Evolutionary conservation across 2,329 filamentous ascomycete genomes (phyloP).

Genomic region (Ascocoryne sarcoides): DNA sequence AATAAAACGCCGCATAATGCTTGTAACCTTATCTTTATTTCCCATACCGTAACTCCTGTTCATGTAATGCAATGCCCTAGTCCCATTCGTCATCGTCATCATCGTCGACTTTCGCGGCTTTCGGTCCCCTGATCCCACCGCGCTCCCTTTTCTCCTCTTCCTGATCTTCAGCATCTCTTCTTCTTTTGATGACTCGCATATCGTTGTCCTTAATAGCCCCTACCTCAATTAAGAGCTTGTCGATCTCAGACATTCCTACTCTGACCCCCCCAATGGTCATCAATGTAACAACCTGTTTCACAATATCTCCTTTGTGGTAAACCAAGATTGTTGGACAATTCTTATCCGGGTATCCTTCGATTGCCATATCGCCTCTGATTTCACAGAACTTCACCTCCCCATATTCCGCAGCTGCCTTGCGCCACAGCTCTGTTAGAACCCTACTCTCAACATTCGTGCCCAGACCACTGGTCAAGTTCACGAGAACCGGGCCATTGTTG

Average conservation of each 20-base stretch:
- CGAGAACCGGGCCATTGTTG: slow-evolving; percentile 57
- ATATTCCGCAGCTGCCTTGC: slow-evolving; percentile 72
- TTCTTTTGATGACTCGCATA: slow-evolving; percentile 49
- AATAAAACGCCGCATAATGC: too few species aligned
- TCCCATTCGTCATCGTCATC: slow-evolving; percentile 46
- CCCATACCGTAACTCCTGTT: slow-evolving; percentile 13
- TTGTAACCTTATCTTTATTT: too few species aligned
- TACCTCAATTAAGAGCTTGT: slow-evolving; percentile 71
- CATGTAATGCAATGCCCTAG: slow-evolving; percentile 27
- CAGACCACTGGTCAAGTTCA: slow-evolving; percentile 71
- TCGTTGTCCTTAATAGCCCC: slow-evolving; percentile 75
- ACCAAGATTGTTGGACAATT: slow-evolving; percentile 93
- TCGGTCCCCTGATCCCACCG: slow-evolving; percentile 23
- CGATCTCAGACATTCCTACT: slow-evolving; percentile 65
- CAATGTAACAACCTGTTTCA: slow-evolving; percentile 85
- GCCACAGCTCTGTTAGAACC: slow-evolving; percentile 77
- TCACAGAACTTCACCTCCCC: slow-evolving; percentile 97
- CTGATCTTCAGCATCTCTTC: slow-evolving; percentile 24
- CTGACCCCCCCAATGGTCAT: slow-evolving; percentile 65
- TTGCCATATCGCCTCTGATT: slow-evolving; percentile 84
- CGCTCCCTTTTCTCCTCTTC: slow-evolving; percentile 25
- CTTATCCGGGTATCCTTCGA: slow-evolving; percentile 89
- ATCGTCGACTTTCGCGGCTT: slow-evolving; percentile 22
- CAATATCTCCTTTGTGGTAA: slow-evolving; percentile 88
- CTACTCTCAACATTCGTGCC: slow-evolving; percentile 80